A percentile compares a stretch with the other conserved stretches of the same genome.
These are phyloP conservation scores for Trematosphaeria pertusa DNA, from an alignment of 2,329 filamentous ascomycete species.

Conservation along the genomic window DNA sequence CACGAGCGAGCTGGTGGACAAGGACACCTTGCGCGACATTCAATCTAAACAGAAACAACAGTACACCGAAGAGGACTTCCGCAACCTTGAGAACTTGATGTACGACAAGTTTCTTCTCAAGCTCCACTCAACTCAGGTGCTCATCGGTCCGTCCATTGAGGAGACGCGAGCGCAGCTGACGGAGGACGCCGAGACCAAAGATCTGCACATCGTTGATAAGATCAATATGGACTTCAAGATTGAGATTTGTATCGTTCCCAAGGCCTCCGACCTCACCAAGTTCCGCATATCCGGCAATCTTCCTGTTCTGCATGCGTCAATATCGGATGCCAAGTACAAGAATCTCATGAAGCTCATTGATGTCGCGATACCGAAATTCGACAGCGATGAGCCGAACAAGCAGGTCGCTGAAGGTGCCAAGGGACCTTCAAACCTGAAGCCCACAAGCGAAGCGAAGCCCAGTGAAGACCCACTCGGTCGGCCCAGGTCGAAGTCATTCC, in stretches of 20 bases:
- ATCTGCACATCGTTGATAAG: slow-evolving; percentile 89
- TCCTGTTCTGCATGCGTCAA: slow-evolving; percentile 87
- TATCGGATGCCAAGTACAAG: slow-evolving; percentile 97
- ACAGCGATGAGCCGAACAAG: slow-evolving; percentile 54
- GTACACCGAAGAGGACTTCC: slow-evolving; percentile 89
- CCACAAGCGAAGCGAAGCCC: slow-evolving; percentile 34
- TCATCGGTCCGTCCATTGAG: slow-evolving; percentile 93
- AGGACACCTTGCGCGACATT: slow-evolving; percentile 86
- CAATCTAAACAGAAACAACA: slow-evolving; percentile 88
- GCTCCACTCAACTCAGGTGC: slow-evolving; percentile 89
- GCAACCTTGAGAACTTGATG: slow-evolving; percentile 88
- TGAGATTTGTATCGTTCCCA: slow-evolving; percentile 96
- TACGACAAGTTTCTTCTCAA: slow-evolving; percentile 97
- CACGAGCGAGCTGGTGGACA: slow-evolving; percentile 91
- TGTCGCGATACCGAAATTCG: slow-evolving; percentile 88
- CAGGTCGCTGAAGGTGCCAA: slow-evolving; percentile 43
- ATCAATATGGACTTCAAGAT: slow-evolving; percentile 98
- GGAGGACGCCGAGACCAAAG: slow-evolving; percentile 70
- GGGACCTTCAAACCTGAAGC: slow-evolving; percentile 48
- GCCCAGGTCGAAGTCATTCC: slow-evolving; percentile 73
- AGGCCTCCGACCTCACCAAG: slow-evolving; percentile 90
- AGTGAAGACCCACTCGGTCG: slow-evolving; percentile 52
- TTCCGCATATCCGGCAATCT: slow-evolving; percentile 90
- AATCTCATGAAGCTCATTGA: slow-evolving; percentile 95
- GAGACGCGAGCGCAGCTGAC: slow-evolving; percentile 84